phyloP scores from a whole-genome alignment of 2,329 filamentous ascomycete species.

The Colletotrichum sansevieriae region DNA sequence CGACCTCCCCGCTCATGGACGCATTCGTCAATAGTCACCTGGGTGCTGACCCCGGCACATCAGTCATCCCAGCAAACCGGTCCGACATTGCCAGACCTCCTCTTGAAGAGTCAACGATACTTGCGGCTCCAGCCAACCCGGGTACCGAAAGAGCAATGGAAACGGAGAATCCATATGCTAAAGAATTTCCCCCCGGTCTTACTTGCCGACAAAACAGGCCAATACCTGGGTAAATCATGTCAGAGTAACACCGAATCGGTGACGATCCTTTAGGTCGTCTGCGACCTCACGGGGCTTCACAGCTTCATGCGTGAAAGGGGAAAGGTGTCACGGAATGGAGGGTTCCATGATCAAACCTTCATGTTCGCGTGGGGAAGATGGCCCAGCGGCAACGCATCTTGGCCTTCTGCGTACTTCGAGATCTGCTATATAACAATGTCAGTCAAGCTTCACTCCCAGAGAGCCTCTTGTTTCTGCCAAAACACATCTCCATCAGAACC shows the following conservation, averaged over 20 bases:
- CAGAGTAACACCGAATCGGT: background rate
- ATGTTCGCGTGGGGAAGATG: too few species aligned
- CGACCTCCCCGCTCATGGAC: background rate
- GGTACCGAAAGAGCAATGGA: conserved; percentile 12
- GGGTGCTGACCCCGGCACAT: conserved; percentile 5
- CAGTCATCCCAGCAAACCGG: conserved; percentile 24
- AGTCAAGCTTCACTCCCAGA: conserved; percentile 23
- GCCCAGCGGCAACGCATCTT: background rate
- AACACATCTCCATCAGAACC: background rate
- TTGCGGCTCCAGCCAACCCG: conserved; percentile 30
- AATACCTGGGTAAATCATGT: background rate
- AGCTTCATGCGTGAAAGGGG: conserved; percentile 7
- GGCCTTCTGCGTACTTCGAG: background rate
- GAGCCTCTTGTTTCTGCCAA: conserved; percentile 1
- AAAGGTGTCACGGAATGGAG: conserved; percentile 31
- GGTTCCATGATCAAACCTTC: conserved; percentile 12
- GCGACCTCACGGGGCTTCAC: conserved; percentile 16
- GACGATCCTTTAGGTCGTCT: background rate
- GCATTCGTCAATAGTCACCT: conserved; percentile 16
- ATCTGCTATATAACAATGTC: conserved; percentile 23
- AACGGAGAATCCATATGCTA: background rate
- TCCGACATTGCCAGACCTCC: conserved; percentile 17
- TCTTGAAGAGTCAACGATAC: background rate
- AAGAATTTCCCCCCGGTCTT: background rate
- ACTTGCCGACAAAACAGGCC: background rate